These are phyloP conservation scores for Cinnamomum micranthum DNA, from an alignment of 164 flowering plant species.

Conservation along the genomic window DNA sequence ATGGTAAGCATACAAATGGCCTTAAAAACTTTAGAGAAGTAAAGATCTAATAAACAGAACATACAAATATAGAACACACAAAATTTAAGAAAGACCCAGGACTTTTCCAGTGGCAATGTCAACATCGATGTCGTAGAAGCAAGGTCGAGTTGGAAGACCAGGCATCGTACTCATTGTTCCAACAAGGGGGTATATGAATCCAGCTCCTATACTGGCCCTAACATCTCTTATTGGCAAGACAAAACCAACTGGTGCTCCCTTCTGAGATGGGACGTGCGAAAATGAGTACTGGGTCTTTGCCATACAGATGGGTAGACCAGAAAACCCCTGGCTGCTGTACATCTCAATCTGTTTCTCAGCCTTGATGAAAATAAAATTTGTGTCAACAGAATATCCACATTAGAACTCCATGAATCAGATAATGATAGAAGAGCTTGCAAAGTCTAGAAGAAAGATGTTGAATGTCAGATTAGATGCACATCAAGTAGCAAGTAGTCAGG, in stretches of 20 bases:
- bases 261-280: constrained; percentile 66
- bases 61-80: neutral
- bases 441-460: neutral
- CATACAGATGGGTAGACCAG: constrained; percentile 91
- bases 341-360: constrained; percentile 97
- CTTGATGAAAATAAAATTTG: constrained; percentile 24
- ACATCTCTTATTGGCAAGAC: constrained; percentile 86
- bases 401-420: neutral
- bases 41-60: neutral
- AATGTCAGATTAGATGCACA: too few relatives aligned
- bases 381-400: neutral
- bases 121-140: constrained; percentile 91
- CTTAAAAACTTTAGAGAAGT: neutral
- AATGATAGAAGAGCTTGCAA: neutral
- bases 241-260: constrained; percentile 91
- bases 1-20: too few relatives aligned
- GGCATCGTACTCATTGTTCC: constrained; percentile 99
- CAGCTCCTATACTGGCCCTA: constrained; percentile 97
- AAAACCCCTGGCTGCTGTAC: constrained; percentile 89
- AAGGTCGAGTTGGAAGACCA: constrained; percentile 95
- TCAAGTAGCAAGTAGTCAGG: neutral
- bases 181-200: constrained; percentile 88
- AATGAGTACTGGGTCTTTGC: constrained; percentile 98
- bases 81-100: constrained; percentile 74
- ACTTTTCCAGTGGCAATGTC: constrained; percentile 80